Evolutionary conservation across 306 rosid species (phyloP), one percentile per base, ranked within the genome.

Genomic region (Sicyos baderoa): DNA sequence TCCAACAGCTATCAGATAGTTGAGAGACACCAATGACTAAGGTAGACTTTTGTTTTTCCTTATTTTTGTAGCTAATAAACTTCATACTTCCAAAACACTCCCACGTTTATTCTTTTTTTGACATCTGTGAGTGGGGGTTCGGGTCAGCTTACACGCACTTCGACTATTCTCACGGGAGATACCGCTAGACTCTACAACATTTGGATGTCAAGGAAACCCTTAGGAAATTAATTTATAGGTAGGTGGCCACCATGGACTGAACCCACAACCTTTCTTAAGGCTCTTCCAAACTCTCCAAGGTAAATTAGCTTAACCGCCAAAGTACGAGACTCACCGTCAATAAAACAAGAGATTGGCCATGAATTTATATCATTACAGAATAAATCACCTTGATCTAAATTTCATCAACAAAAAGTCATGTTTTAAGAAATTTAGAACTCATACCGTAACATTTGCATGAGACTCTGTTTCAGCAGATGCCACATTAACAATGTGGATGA

Each of bases 381-480:
- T 35, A 37, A 9, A 60, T 1, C 17, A 40, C 19, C 52, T 40
- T 10, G 7, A 44, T 19, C 49, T 17, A 61, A 5, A 61, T 37
- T 61, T 61, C 1, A 16, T 42, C 18, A 45, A 66, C 50, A 13
- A 57, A 63, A 71, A 44, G 25, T 19, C 73, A 79, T 75, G 25
- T 61, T 68, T 50, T 44, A 54, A 53, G 37, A 50, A 64, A 51
- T 13, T 73, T 73, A 17, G 40, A 49, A 57, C 71, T 56, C 91
- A 58, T 86, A 93, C 97, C 49, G 89, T 86, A 74, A 86, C 71
- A 83, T 93, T 90, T 56, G 94, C 99, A 54, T 68, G 70, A 67
- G 97, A 93, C 77, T 85, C 87, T 55, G 79, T 75, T 74, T 88
- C 83, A 71, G 82, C 60, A 61, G 99, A 85, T 54, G 84, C 81